Percentiles rank a stretch among this genome's conserved stretches.
Evolutionary conservation across 257 asterid genomes (phyloP).

Genomic region (Solanum chiquidenum): DNA sequence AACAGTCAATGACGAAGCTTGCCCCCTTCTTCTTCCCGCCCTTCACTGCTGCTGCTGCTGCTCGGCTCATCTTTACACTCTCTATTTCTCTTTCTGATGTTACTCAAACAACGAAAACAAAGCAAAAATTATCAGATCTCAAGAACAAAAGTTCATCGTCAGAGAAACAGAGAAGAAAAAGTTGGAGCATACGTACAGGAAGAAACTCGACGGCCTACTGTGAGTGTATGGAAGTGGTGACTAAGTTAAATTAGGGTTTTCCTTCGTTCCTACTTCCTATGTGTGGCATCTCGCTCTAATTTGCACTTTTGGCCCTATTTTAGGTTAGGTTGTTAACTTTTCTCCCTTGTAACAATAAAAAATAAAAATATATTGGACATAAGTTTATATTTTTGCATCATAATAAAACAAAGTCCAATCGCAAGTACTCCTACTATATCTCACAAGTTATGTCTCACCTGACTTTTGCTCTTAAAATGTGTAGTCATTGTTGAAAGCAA

Average conservation of each 20-base stretch:
- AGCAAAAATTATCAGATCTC: background rate
- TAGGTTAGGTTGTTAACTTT: background rate
- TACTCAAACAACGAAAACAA: background rate
- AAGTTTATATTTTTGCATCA: no score
- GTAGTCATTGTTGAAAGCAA: background rate
- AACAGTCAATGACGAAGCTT: constrained; percentile 5
- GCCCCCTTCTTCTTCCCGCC: constrained; percentile 64
- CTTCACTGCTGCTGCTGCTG: constrained; percentile 29
- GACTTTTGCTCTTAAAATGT: background rate
- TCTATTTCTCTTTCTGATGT: background rate
- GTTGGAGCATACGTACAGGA: background rate
- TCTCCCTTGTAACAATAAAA: background rate
- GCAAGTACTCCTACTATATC: background rate
- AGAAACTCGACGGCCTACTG: background rate
- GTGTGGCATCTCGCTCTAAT: background rate
- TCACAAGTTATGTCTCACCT: background rate
- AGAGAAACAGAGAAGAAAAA: background rate
- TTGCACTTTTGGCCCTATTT: background rate
- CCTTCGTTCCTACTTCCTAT: background rate
- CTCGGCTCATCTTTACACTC: constrained; percentile 46
- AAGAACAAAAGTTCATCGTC: background rate
- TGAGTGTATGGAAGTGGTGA: background rate
- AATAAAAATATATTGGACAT: no score
- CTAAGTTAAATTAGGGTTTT: background rate
- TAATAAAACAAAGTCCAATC: no score